Conservation (phyloP, 495 filamentous ascomycete genomes). For the Sabuloglossum arenarium region DNA sequence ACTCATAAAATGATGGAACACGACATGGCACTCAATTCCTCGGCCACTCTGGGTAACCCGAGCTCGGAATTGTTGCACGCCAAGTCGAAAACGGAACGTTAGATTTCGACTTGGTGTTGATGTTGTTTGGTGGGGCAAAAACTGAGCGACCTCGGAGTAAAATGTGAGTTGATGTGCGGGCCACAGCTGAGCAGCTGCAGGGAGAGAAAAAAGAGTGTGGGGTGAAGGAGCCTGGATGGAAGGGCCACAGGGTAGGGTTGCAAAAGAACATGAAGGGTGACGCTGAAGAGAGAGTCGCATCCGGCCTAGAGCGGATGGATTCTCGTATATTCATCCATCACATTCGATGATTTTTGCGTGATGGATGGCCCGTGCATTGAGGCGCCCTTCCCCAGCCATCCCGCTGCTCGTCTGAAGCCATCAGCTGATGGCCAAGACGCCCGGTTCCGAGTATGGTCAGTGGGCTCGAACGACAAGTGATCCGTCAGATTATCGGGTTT, state of each 20-base stretch:
- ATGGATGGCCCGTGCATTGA: not conserved
- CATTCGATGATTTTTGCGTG: not conserved
- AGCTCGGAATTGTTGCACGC: not conserved
- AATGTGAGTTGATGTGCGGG: not conserved
- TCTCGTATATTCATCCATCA: not conserved
- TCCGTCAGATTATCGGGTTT: not conserved
- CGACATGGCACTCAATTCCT: not conserved
- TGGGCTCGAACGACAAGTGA: not conserved
- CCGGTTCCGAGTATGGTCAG: not conserved
- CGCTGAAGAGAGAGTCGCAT: too few relatives aligned
- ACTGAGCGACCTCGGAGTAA: not conserved
- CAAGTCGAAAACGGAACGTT: not conserved
- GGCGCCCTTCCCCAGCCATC: too few relatives aligned
- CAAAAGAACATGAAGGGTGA: too few relatives aligned
- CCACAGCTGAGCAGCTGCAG: not conserved
- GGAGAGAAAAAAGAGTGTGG: not conserved
- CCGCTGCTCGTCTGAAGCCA: too few relatives aligned
- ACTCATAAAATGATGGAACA: not conserved
- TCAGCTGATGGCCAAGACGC: not conserved
- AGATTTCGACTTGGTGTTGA: not conserved
- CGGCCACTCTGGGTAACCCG: not conserved
- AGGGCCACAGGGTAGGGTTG: not conserved
- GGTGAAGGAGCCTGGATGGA: not conserved
- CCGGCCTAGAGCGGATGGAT: too few relatives aligned
- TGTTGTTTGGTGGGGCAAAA: constrained; percentile 1